A percentile compares a stretch with the other conserved stretches of the same genome.
Evolutionary conservation across 371 early-diverging fungal species (phyloP).

Genomic region (Rhizopus microsporus): DNA sequence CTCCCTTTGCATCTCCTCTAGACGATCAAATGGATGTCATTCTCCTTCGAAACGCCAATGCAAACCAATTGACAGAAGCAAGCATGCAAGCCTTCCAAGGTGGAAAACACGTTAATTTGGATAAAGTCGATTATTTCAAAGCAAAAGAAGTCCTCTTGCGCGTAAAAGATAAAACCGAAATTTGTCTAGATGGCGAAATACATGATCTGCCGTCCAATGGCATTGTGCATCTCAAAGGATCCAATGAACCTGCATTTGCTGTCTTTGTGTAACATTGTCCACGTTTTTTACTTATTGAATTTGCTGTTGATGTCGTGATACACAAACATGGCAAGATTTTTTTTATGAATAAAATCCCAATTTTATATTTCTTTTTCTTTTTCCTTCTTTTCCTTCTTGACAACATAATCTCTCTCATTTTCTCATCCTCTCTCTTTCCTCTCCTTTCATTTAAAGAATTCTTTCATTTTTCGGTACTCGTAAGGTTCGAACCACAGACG

Average conservation of each 20-base stretch:
- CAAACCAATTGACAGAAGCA: slow-evolving; percentile 31
- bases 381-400: slow-evolving; percentile 14
- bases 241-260: slow-evolving; percentile 3
- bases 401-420: background rate
- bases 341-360: background rate
- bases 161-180: slow-evolving; percentile 36
- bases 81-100: slow-evolving; percentile 37
- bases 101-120: slow-evolving; percentile 37
- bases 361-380: background rate
- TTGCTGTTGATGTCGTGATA: slow-evolving; percentile 3
- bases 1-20: slow-evolving; percentile 42
- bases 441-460: slow-evolving; percentile 9
- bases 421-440: slow-evolving; percentile 4
- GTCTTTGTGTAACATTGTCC: slow-evolving; percentile 2
- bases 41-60: slow-evolving; percentile 26
- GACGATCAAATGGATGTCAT: slow-evolving; percentile 39
- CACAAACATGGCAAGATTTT: slow-evolving; percentile 2
- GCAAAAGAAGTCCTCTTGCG: slow-evolving; percentile 34
- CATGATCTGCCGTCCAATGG: slow-evolving; percentile 30
- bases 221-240: slow-evolving; percentile 27
- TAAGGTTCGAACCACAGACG: too few species aligned
- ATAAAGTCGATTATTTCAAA: slow-evolving; percentile 41
- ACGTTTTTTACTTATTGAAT: slow-evolving; percentile 1
- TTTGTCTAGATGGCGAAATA: slow-evolving; percentile 54
- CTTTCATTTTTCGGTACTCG: background rate